Conservation (phyloP, 2,329 filamentous ascomycete species). For the Fusarium sp. region DNA sequence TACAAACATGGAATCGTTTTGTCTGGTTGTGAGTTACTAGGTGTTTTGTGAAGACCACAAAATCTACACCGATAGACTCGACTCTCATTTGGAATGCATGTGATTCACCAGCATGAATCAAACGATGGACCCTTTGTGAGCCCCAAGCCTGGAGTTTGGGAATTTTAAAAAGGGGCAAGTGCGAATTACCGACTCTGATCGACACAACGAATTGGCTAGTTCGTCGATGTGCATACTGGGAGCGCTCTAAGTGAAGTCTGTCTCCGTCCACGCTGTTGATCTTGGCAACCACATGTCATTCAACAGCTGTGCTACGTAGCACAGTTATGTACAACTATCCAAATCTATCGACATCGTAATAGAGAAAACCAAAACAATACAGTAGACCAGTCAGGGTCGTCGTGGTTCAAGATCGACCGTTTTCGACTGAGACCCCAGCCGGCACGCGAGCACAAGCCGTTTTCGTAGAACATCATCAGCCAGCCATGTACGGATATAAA, state of each 20-base stretch:
- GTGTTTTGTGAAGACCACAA: not conserved
- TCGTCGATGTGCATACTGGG: slow-evolving; percentile 24
- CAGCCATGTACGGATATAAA: not conserved
- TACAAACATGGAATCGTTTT: slow-evolving; percentile 4
- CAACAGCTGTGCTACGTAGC: slow-evolving; percentile 18
- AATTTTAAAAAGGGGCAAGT: slow-evolving; percentile 32
- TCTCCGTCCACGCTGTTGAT: slow-evolving; percentile 30
- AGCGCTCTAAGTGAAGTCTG: slow-evolving; percentile 33
- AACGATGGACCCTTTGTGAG: not conserved
- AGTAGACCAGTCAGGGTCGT: not conserved
- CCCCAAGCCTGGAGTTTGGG: slow-evolving; percentile 7
- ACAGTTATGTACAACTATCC: slow-evolving; percentile 17
- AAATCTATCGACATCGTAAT: slow-evolving; percentile 5
- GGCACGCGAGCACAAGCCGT: slow-evolving; percentile 40
- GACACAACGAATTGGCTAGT: slow-evolving; percentile 35
- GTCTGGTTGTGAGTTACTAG: not conserved
- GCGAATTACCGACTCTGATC: slow-evolving; percentile 41
- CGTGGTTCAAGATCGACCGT: not conserved
- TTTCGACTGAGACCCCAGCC: slow-evolving; percentile 6
- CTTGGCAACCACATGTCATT: slow-evolving; percentile 31
- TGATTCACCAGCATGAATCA: slow-evolving; percentile 32
- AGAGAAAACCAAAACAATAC: not conserved
- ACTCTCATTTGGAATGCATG: slow-evolving; percentile 25
- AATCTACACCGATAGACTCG: not conserved
- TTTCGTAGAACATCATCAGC: slow-evolving; percentile 10